Conservation (phyloP, 2,329 filamentous ascomycete genomes). For the Fusarium zealandicum region DNA sequence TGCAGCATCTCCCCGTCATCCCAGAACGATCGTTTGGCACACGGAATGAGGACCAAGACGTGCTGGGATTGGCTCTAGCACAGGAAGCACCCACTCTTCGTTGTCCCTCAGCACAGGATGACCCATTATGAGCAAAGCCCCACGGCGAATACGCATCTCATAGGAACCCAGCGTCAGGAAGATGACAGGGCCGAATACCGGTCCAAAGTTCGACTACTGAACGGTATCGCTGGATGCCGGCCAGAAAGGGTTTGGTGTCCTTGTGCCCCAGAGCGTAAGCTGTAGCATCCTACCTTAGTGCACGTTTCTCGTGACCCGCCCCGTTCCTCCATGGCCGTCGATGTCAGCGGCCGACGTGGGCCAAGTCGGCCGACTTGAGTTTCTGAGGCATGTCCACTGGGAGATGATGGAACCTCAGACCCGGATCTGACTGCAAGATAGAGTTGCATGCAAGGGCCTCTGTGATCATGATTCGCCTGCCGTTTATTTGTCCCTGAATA, state of each 20-base stretch:
- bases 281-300: not conserved
- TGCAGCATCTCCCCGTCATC: not conserved
- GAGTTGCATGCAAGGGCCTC: constrained; percentile 30
- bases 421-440: constrained; percentile 23
- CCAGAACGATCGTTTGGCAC: not conserved
- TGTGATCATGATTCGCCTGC: constrained; percentile 17
- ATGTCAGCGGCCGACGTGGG: not conserved
- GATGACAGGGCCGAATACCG: constrained; percentile 1
- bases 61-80: not conserved
- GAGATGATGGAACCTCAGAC: not conserved
- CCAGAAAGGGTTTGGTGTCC: constrained; percentile 5
- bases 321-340: constrained; percentile 5
- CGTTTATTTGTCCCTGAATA: constrained; percentile 11
- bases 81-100: not conserved
- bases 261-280: constrained; percentile 2
- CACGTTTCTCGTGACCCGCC: constrained; percentile 2
- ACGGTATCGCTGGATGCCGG: not conserved
- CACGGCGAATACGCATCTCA: not conserved
- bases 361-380: constrained; percentile 14
- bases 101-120: not conserved
- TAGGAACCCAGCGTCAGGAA: not conserved
- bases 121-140: not conserved
- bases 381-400: constrained; percentile 5
- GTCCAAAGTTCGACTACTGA: constrained; percentile 9
- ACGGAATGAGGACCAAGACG: not conserved